Conservation (phyloP, 108 stramenopile species). For the Bacterosira constricta region DNA sequence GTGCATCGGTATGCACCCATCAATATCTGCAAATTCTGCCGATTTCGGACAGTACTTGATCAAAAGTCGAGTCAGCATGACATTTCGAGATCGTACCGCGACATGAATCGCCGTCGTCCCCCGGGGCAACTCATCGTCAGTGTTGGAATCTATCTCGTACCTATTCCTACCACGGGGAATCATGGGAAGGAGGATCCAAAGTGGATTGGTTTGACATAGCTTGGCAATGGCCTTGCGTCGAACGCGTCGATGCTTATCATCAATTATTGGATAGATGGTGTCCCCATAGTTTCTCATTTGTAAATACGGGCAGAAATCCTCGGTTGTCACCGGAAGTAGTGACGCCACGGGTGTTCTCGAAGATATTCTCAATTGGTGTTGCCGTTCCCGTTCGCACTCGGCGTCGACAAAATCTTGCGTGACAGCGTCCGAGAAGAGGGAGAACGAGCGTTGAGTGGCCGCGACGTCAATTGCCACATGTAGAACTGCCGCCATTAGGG, state of each 20-base stretch:
- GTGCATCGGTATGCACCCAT: constrained; percentile 14
- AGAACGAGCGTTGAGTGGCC: not conserved
- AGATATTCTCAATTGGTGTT: too few species aligned
- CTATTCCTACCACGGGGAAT: not conserved
- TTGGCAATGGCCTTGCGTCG: constrained; percentile 19
- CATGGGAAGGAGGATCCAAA: constrained; percentile 6
- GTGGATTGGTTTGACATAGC: constrained; percentile 1
- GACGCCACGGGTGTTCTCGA: not conserved
- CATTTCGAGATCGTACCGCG: constrained; percentile 17
- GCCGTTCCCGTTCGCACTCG: not conserved
- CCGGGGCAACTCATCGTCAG: not conserved
- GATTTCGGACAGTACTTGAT: constrained; percentile 6
- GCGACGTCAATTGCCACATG: constrained; percentile 20
- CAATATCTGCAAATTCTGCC: not conserved
- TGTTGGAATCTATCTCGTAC: not conserved
- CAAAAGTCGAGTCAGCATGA: constrained; percentile 1
- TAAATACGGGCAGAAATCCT: constrained; percentile 2
- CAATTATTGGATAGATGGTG: not conserved
- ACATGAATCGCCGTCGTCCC: constrained; percentile 16
- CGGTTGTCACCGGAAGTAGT: not conserved
- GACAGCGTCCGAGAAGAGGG: constrained; percentile 4
- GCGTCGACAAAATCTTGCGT: constrained; percentile 1
- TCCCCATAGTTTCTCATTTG: not conserved
- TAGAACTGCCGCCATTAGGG: constrained; percentile 11
- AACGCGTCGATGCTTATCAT: not conserved